Conservation (phyloP, 306 rosid genomes). For the Bauhinia variegata region DNA sequence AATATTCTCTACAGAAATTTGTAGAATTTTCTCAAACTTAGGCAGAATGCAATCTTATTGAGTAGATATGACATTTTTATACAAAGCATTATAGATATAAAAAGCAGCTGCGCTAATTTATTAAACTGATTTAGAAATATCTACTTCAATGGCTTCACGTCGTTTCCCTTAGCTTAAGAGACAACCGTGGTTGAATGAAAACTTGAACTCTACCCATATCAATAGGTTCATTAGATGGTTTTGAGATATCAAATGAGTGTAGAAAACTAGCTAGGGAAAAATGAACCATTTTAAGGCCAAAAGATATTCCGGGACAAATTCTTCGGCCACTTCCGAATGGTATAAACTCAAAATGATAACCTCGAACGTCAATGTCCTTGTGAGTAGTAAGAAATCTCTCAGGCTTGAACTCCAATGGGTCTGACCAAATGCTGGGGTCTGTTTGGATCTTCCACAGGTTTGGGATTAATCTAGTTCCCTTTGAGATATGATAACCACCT, state of each 20-base stretch:
- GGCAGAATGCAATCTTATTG: too few relatives aligned
- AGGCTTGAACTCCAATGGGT: slow-evolving; percentile 23
- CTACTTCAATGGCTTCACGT: too few relatives aligned
- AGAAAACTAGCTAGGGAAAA: not conserved
- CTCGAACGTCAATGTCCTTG: not conserved
- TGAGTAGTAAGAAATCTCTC: slow-evolving; percentile 21
- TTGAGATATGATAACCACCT: not conserved
- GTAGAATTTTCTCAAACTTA: too few relatives aligned
- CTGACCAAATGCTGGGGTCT: slow-evolving; percentile 8
- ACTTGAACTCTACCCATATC: not conserved
- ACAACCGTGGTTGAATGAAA: not conserved
- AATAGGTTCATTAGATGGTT: not conserved
- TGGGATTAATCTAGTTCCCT: slow-evolving; percentile 1
- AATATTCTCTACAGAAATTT: too few relatives aligned
- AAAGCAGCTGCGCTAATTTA: too few relatives aligned
- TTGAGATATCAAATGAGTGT: not conserved
- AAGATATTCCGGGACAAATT: not conserved
- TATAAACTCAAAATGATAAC: not conserved
- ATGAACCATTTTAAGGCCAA: not conserved
- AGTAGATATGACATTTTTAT: too few relatives aligned
- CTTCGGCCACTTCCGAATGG: not conserved
- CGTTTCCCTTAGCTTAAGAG: too few relatives aligned
- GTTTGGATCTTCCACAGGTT: slow-evolving; percentile 15
- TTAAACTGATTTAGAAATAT: too few relatives aligned
- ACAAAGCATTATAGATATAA: too few relatives aligned